These are phyloP conservation scores for Tetrahymena borealis DNA, from an alignment of 73 alveolate genomes.

Conservation along the genomic window DNA sequence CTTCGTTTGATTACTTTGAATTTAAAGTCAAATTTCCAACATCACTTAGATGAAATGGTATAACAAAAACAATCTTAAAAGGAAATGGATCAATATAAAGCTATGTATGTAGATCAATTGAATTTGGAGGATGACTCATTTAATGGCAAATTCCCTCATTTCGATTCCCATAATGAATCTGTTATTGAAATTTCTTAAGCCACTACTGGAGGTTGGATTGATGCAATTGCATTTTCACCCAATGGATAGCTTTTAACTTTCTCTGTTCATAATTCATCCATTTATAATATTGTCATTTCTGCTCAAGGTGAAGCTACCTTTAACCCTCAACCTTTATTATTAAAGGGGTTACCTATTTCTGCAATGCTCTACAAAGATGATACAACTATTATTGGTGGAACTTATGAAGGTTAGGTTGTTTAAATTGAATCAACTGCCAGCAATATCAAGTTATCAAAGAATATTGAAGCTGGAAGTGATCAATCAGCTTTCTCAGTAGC, in stretches of 20 bases:
- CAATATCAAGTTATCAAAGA: neutral
- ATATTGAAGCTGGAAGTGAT: neutral
- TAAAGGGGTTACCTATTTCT: neutral
- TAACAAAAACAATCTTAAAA: neutral
- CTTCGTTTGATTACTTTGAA: conserved; percentile 9
- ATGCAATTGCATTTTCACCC: neutral
- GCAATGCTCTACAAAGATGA: neutral
- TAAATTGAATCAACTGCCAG: neutral
- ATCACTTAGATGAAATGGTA: neutral
- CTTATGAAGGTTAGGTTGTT: neutral
- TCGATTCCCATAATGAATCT: neutral
- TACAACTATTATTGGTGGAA: neutral
- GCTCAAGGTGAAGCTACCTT: neutral
- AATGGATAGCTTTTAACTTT: neutral
- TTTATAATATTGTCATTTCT: neutral
- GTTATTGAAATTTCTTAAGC: neutral
- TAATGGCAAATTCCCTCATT: neutral
- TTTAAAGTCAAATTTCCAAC: neutral
- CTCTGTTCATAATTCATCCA: neutral
- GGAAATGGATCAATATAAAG: neutral
- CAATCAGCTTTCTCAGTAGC: neutral
- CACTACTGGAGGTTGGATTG: neutral
- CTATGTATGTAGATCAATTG: neutral
- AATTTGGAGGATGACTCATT: neutral
- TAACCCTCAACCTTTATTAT: neutral